phyloP scores from a whole-genome alignment of 148 eudicot species.

The Camellia lanceoleosa region DNA sequence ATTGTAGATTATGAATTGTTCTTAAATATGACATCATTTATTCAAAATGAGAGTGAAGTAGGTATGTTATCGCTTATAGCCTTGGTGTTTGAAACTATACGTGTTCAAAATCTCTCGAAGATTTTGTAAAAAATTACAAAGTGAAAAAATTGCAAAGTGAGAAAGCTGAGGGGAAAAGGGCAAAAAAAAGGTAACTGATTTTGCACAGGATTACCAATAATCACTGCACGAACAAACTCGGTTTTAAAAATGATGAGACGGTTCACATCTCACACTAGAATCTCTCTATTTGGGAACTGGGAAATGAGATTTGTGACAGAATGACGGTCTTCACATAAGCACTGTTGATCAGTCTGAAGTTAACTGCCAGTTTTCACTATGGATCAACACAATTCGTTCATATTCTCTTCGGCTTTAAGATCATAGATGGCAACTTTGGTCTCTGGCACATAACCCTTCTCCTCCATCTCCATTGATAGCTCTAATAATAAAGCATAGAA shows the following conservation, averaged over 20 bases:
- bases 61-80: background rate
- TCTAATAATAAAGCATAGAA: slow-evolving; percentile 64
- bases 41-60: background rate
- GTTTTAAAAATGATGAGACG: slow-evolving; percentile 82
- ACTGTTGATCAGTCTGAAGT: slow-evolving; percentile 78
- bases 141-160: slow-evolving; percentile 5
- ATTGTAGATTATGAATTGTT: too few species aligned
- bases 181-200: background rate
- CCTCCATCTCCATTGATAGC: slow-evolving; percentile 74
- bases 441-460: slow-evolving; percentile 63
- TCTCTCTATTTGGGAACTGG: slow-evolving; percentile 62
- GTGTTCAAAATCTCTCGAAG: slow-evolving; percentile 6
- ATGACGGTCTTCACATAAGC: slow-evolving; percentile 95
- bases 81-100: slow-evolving; percentile 15
- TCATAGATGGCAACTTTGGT: slow-evolving; percentile 71
- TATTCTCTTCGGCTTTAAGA: slow-evolving; percentile 63
- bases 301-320: slow-evolving; percentile 78
- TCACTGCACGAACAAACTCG: slow-evolving; percentile 92
- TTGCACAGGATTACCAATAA: slow-evolving; percentile 54
- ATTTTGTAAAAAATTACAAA: background rate
- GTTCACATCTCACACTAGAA: slow-evolving; percentile 85
- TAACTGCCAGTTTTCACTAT: slow-evolving; percentile 89
- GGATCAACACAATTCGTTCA: slow-evolving; percentile 71
- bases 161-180: background rate
- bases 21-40: too few species aligned